Evolutionary conservation across 768 basidiomycete species (phyloP).

Genomic region (Suillus sp.): DNA sequence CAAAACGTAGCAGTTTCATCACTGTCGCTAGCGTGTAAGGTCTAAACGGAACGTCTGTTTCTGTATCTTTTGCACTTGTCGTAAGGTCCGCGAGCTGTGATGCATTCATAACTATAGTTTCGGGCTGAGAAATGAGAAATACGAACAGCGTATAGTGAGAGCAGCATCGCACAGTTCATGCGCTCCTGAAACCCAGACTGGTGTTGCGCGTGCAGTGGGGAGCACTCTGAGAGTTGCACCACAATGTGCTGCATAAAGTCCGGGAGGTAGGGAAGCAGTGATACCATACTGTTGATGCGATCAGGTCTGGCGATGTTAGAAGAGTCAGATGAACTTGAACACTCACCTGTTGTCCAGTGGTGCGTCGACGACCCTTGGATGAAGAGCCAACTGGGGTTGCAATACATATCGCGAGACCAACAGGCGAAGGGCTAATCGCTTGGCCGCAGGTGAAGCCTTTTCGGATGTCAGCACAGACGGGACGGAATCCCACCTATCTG

Average conservation of each 20-base stretch:
- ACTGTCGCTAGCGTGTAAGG: constrained; percentile 50
- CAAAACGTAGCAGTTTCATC: constrained; percentile 45
- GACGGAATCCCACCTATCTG: constrained; percentile 59
- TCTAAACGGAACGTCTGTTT: constrained; percentile 34
- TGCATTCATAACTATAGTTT: neutral
- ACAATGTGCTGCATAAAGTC: constrained; percentile 9
- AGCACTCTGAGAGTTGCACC: constrained; percentile 9
- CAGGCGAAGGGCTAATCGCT: constrained; percentile 58
- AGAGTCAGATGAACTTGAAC: neutral
- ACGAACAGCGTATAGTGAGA: constrained; percentile 41
- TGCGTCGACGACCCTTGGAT: neutral
- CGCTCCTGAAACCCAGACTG: constrained; percentile 25
- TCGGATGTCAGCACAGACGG: constrained; percentile 47
- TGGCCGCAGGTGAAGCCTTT: constrained; percentile 58
- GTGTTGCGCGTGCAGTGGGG: constrained; percentile 3
- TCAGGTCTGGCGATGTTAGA: neutral
- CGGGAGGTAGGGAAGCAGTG: constrained; percentile 1
- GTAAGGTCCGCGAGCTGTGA: constrained; percentile 27
- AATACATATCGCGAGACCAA: constrained; percentile 59
- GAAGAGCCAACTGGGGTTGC: constrained; percentile 39
- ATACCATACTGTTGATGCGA: neutral
- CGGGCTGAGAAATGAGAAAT: neutral
- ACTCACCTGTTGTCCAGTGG: neutral
- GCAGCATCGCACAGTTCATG: constrained; percentile 35
- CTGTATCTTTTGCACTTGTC: constrained; percentile 3